Evolutionary conservation across 139 green algal species (phyloP).

Genomic region (Astrephomene gubernaculifera): DNA sequence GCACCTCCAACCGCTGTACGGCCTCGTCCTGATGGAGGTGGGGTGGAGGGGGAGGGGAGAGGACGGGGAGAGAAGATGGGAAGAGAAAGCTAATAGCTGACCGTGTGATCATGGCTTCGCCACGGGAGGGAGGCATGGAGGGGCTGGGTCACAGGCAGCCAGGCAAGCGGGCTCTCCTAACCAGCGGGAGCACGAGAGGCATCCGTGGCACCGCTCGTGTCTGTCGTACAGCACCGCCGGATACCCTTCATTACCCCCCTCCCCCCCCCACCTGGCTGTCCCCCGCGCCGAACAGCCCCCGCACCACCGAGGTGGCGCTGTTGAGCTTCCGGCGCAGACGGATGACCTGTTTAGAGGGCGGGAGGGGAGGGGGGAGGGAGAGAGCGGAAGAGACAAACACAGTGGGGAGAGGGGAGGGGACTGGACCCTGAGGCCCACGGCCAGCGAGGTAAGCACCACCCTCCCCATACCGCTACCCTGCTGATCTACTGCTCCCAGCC

Average conservation of each 20-base stretch:
- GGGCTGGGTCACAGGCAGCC: no score
- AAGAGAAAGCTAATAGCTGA: no score
- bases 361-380: not conserved
- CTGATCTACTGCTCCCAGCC: not conserved
- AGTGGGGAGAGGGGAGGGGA: not conserved
- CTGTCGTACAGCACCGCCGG: no score
- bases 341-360: constrained; percentile 52
- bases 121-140: no score
- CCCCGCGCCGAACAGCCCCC: constrained; percentile 75
- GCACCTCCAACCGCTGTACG: constrained; percentile 79
- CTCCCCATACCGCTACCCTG: not conserved
- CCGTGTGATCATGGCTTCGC: no score
- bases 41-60: not conserved
- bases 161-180: no score
- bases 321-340: constrained; percentile 81
- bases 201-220: no score
- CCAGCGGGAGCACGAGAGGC: no score
- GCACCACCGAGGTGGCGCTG: constrained; percentile 66
- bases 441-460: not conserved
- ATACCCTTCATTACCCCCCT: not conserved
- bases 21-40: constrained; percentile 63
- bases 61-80: not conserved
- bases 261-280: constrained; percentile 53
- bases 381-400: not conserved
- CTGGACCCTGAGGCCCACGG: not conserved